A percentile compares a stretch with the other conserved stretches of the same genome.
Conservation (phyloP, 1,139 yeast species). For the Geotrichum candidum region DNA sequence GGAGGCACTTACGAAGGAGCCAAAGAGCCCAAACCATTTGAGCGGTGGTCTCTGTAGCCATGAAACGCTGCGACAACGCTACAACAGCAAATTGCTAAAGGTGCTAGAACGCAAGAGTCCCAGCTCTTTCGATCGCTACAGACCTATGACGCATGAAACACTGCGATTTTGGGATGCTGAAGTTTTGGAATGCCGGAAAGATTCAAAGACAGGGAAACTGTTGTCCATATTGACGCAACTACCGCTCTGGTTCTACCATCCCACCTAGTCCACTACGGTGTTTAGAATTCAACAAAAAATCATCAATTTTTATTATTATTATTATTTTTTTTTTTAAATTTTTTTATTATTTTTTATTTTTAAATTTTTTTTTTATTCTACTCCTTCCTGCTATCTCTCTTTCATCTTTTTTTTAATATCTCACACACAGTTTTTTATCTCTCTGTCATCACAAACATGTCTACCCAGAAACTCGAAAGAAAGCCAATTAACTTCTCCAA, state of each 20-base stretch:
- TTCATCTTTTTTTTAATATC: not conserved
- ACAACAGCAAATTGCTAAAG: too few relatives aligned
- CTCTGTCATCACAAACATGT: not conserved
- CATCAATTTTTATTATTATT: not conserved
- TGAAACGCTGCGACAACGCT: too few relatives aligned
- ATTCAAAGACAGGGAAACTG: not conserved
- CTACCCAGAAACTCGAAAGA: constrained; percentile 44
- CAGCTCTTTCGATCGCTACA: not conserved
- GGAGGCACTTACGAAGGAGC: not conserved
- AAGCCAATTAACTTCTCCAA: constrained; percentile 86
- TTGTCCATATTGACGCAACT: not conserved
- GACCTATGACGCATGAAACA: not conserved
- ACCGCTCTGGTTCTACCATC: not conserved
- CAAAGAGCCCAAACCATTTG: too few relatives aligned
- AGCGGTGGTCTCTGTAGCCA: too few relatives aligned
- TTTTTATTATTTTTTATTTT: not conserved
- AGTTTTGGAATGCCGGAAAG: not conserved
- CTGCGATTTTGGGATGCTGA: not conserved
- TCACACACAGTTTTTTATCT: not conserved
- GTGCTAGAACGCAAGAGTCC: not conserved
- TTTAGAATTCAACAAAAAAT: not conserved
- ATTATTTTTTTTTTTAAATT: too few relatives aligned
- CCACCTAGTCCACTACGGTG: not conserved
- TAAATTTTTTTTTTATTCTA: not conserved
- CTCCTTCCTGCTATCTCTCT: not conserved